These are phyloP conservation scores for Podila epigama DNA, from an alignment of 192 early-diverging fungal species.

Conservation along the genomic window DNA sequence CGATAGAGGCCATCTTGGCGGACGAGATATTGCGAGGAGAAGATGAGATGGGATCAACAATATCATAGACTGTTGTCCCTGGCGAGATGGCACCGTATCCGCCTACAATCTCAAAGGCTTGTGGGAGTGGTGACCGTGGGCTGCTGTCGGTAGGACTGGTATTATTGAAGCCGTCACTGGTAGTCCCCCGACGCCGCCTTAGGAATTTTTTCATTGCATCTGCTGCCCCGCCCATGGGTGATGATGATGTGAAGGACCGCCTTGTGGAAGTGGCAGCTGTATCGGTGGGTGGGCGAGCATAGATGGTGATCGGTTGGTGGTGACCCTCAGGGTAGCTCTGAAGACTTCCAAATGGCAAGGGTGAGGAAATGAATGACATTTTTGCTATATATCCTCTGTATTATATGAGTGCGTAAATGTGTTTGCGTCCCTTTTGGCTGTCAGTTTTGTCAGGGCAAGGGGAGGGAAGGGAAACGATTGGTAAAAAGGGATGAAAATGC, in stretches of 20 bases:
- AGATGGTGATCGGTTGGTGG: not conserved
- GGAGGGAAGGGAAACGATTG: too few species aligned
- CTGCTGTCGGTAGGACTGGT: not conserved
- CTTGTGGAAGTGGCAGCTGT: not conserved
- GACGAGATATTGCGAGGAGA: not conserved
- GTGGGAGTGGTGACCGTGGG: not conserved
- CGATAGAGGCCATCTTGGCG: not conserved
- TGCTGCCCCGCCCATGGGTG: not conserved
- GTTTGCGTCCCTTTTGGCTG: too few species aligned
- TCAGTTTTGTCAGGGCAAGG: too few species aligned
- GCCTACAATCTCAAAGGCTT: conserved; percentile 1
- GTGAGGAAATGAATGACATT: not conserved
- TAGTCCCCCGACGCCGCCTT: not conserved
- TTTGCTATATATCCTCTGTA: too few species aligned
- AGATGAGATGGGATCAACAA: not conserved
- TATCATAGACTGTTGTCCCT: not conserved
- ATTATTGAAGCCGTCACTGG: not conserved
- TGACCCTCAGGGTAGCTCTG: not conserved
- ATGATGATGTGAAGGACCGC: not conserved
- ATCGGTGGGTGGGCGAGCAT: not conserved
- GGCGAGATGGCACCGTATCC: not conserved
- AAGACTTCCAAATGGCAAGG: not conserved
- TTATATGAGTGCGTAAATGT: too few species aligned
- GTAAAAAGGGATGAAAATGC: too few species aligned
- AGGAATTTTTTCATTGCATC: not conserved